Evolutionary conservation across 2,329 filamentous ascomycete genomes (phyloP), one percentile per base, ranked within the genome.

Genomic region (Cladosporium sp.): DNA sequence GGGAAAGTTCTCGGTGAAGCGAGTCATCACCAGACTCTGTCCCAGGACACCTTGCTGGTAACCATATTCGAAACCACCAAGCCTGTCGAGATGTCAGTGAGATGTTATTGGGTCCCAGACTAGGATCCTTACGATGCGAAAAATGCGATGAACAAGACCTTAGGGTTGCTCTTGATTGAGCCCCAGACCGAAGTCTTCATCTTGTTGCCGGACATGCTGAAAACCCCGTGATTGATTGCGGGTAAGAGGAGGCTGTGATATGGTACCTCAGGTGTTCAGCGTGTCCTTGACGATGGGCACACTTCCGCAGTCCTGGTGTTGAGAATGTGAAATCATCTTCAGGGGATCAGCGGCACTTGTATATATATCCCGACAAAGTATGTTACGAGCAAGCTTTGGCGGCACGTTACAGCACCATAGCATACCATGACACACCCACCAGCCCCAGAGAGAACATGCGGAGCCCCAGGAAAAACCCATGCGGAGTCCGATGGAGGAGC

Each of bases 11-110:
- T 68, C 67, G 49, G 65, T 67, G 63, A 68, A 68, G 58, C 58
- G 58, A 13, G 76, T 76, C 83, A 85, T 86, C 69, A 84, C 82
- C 2, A 86, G 76, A 14, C 82, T 83, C 68, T 85, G 82, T 34
- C 83, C 82, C 3, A 86, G 75, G 1, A 86, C 82, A 58, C 83
- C 84, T 69, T 86, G 84, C 65, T 85, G 83, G 70, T 84, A 84
- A 62, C 83, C 83, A 79, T 83, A 84, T 66, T 82, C 79, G 56
- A 84, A 81, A 25, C 83, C 82, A 65, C 82, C 82, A 25, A 84
- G 79, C n/a, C 81, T 83, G n/a, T 28, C 10, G 7, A 5, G n/a
- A 16, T 57, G 54, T 57, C 10, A 57, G 30, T 26, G 5, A 39
- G n/a, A 8, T 46, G n/a, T 3, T 18, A 14, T 39, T 5, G 32